Conservation (phyloP, 345 rosid genomes). For the Sisymbrium altissimum region DNA sequence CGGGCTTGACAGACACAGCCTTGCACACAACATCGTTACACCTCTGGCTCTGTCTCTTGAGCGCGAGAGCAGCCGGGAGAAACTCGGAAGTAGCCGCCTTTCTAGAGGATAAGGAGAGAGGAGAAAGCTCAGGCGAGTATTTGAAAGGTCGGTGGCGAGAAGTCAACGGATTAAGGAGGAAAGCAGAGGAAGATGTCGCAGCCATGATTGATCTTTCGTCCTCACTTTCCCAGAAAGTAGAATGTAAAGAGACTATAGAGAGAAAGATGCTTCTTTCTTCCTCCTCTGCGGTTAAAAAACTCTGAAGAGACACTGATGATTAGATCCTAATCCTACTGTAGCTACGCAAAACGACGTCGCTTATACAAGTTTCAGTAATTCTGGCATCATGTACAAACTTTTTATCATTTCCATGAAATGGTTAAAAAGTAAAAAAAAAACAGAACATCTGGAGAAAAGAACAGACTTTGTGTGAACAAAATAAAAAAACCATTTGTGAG, state of each 20-base stretch:
- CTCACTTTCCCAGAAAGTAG: slow-evolving; percentile 17
- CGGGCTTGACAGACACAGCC: slow-evolving; percentile 52
- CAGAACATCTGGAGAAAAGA: slow-evolving; percentile 8
- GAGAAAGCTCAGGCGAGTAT: slow-evolving; percentile 16
- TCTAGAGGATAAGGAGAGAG: slow-evolving; percentile 32
- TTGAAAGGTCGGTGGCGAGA: slow-evolving; percentile 25
- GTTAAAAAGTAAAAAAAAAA: slow-evolving; percentile 6
- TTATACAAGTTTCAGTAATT: neutral
- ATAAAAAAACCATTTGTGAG: neutral
- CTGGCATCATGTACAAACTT: neutral
- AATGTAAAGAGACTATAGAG: neutral
- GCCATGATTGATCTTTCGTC: slow-evolving; percentile 20
- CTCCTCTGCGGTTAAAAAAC: neutral
- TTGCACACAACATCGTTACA: slow-evolving; percentile 48
- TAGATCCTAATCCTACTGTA: neutral
- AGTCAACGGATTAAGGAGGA: slow-evolving; percentile 43
- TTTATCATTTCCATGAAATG: neutral
- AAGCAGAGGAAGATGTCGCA: slow-evolving; percentile 47
- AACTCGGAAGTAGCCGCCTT: slow-evolving; percentile 14
- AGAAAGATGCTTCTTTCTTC: slow-evolving; percentile 14
- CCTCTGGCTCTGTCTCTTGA: slow-evolving; percentile 33
- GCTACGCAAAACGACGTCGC: slow-evolving; percentile 8
- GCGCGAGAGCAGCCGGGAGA: slow-evolving; percentile 6
- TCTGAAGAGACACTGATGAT: neutral
- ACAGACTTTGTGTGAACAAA: neutral